Evolutionary conservation across 1,284 basidiomycete genomes (phyloP).

Genomic region (Taiwanofungus camphoratus): DNA sequence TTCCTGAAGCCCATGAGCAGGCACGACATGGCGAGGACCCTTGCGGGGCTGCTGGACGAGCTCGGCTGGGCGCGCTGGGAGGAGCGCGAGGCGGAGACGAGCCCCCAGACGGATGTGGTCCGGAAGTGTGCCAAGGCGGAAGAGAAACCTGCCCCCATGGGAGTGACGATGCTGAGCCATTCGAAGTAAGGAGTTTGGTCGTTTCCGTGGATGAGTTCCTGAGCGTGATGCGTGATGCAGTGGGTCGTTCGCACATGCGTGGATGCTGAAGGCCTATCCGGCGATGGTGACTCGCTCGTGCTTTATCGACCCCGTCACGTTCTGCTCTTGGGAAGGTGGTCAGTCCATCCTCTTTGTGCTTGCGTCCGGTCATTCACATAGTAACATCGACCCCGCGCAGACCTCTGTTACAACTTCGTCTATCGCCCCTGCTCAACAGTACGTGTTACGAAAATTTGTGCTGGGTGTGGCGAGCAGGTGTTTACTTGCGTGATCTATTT

Average conservation of each 20-base stretch:
- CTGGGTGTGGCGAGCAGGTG: no score
- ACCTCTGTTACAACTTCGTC: slow-evolving; percentile 86
- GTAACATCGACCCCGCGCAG: slow-evolving; percentile 29
- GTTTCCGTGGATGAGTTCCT: no score
- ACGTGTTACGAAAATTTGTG: no score
- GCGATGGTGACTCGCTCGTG: slow-evolving; percentile 68
- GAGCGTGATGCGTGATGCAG: slow-evolving; percentile 28
- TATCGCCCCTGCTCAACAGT: slow-evolving; percentile 64
- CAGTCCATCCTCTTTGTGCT: slow-evolving; percentile 17
- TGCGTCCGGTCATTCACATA: slow-evolving; percentile 2
- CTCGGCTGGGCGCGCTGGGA: slow-evolving; percentile 58
- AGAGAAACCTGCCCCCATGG: slow-evolving; percentile 29
- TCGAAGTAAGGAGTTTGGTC: slow-evolving; percentile 59
- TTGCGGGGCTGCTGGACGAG: slow-evolving; percentile 54
- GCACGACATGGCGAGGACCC: slow-evolving; percentile 49
- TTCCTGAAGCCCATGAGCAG: slow-evolving; percentile 69
- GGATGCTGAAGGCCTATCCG: slow-evolving; percentile 79
- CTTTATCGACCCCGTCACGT: slow-evolving; percentile 86
- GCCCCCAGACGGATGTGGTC: no score
- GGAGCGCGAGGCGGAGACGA: slow-evolving; percentile 18
- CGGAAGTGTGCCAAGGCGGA: background rate
- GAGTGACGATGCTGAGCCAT: slow-evolving; percentile 79
- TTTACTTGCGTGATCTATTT: no score
- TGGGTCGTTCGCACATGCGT: slow-evolving; percentile 74
- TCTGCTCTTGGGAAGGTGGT: slow-evolving; percentile 90